phyloP scores from a whole-genome alignment of 1,284 basidiomycete genomes.

The Austroboletus novae-zelandiae region DNA sequence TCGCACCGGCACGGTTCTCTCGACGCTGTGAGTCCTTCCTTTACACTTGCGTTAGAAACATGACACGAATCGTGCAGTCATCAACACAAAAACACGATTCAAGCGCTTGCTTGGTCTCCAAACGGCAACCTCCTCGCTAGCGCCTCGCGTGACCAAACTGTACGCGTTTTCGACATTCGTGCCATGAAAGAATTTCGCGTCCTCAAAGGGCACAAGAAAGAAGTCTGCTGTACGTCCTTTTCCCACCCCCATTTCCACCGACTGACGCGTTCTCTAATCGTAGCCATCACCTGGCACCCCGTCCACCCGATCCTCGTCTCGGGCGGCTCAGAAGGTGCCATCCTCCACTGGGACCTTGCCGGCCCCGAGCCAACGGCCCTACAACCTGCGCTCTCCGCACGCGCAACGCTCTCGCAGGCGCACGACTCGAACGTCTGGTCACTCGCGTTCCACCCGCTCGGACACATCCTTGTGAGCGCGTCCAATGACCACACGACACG shows the following conservation, averaged over 20 bases:
- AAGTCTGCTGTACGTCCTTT: slow-evolving; percentile 87
- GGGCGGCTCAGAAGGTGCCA: slow-evolving; percentile 90
- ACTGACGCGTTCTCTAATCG: neutral
- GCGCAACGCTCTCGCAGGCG: slow-evolving; percentile 84
- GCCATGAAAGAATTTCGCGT: slow-evolving; percentile 94
- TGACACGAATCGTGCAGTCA: slow-evolving; percentile 51
- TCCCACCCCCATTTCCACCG: neutral
- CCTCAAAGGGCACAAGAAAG: slow-evolving; percentile 94
- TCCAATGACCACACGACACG: slow-evolving; percentile 97
- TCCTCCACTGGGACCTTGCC: slow-evolving; percentile 90
- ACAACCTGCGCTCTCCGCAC: slow-evolving; percentile 50
- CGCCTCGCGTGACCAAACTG: slow-evolving; percentile 90
- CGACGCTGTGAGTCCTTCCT: slow-evolving; percentile 66
- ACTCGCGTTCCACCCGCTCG: slow-evolving; percentile 92
- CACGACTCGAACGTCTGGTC: slow-evolving; percentile 99
- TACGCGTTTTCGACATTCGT: slow-evolving; percentile 97
- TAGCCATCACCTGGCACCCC: slow-evolving; percentile 94
- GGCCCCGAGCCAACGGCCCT: slow-evolving; percentile 43
- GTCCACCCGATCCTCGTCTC: slow-evolving; percentile 89
- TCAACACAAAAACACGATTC: slow-evolving; percentile 96
- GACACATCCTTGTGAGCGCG: slow-evolving; percentile 89
- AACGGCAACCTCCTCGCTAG: slow-evolving; percentile 93
- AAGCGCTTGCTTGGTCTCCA: slow-evolving; percentile 89
- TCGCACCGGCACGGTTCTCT: slow-evolving; percentile 80
- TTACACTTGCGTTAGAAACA: neutral